phyloP scores from a whole-genome alignment of 2,329 filamentous ascomycete species.

The Sporothrix phasma region DNA sequence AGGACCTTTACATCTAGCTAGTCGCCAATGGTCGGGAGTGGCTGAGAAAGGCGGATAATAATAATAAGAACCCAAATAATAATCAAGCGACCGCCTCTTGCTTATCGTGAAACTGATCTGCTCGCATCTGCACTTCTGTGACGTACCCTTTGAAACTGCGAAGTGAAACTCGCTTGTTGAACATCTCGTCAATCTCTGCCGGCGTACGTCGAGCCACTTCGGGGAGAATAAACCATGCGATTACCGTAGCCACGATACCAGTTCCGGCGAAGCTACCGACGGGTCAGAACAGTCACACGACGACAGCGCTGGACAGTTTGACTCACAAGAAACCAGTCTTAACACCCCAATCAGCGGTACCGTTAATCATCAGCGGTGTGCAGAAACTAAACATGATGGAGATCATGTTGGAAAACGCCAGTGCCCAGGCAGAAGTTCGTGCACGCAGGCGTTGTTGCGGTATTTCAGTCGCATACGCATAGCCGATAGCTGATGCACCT shows the following conservation, averaged over 20 bases:
- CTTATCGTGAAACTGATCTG: slow-evolving; percentile 23
- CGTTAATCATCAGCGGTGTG: slow-evolving; percentile 36
- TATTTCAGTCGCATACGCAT: slow-evolving; percentile 33
- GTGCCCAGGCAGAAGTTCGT: slow-evolving; percentile 28
- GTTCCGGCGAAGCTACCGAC: slow-evolving; percentile 26
- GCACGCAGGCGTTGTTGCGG: slow-evolving; percentile 32
- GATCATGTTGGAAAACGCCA: slow-evolving; percentile 31
- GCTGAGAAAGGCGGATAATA: no score
- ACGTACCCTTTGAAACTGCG: slow-evolving; percentile 14
- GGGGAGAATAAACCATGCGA: slow-evolving; percentile 30
- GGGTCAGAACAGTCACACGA: neutral
- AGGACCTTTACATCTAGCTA: no score
- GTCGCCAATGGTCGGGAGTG: no score
- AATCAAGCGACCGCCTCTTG: neutral
- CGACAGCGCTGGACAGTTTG: neutral
- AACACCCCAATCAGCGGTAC: slow-evolving; percentile 30
- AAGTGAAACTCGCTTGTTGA: slow-evolving; percentile 12
- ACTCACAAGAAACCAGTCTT: slow-evolving; percentile 35
- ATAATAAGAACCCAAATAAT: no score
- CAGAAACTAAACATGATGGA: slow-evolving; percentile 37
- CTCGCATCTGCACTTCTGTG: slow-evolving; percentile 34
- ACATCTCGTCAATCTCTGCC: slow-evolving; percentile 31
- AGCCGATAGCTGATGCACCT: slow-evolving; percentile 33
- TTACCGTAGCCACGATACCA: slow-evolving; percentile 24
- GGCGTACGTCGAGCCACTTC: slow-evolving; percentile 28